These are phyloP conservation scores for Penicillium sp. DNA, from an alignment of 2,329 filamentous ascomycete species.

Conservation along the genomic window DNA sequence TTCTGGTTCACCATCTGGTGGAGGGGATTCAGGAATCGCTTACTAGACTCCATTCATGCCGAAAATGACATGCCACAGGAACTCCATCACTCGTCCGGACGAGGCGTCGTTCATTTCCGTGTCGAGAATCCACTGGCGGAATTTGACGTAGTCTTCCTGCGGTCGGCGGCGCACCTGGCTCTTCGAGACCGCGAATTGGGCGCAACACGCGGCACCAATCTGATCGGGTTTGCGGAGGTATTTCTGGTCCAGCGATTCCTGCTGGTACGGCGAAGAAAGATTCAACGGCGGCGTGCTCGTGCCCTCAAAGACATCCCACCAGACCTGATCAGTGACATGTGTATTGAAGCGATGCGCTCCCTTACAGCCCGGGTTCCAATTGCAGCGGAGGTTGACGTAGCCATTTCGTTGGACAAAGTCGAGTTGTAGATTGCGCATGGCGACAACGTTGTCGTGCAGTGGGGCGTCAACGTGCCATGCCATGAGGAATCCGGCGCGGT, in stretches of 20 bases:
- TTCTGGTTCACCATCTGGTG: background rate
- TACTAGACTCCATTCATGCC: slow-evolving; percentile 43
- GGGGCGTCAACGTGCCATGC: slow-evolving; percentile 60
- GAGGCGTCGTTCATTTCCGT: slow-evolving; percentile 55
- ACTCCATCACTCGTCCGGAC: slow-evolving; percentile 62
- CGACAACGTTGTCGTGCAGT: slow-evolving; percentile 54
- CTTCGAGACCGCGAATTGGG: slow-evolving; percentile 62
- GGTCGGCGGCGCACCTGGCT: slow-evolving; percentile 52
- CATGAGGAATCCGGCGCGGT: slow-evolving; percentile 47
- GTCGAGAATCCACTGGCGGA: slow-evolving; percentile 59
- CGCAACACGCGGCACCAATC: slow-evolving; percentile 61
- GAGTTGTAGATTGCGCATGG: slow-evolving; percentile 50
- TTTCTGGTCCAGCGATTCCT: slow-evolving; percentile 18
- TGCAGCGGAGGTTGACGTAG: slow-evolving; percentile 62
- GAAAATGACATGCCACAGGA: slow-evolving; percentile 62
- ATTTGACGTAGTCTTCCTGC: slow-evolving; percentile 54
- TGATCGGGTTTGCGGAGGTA: slow-evolving; percentile 46
- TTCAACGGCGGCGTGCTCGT: slow-evolving; percentile 39
- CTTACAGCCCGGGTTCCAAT: slow-evolving; percentile 56
- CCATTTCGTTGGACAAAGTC: slow-evolving; percentile 53
- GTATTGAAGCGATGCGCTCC: slow-evolving; percentile 32
- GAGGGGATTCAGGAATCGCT: slow-evolving; percentile 13
- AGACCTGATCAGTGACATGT: slow-evolving; percentile 39
- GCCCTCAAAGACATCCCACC: slow-evolving; percentile 39
- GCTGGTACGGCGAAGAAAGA: slow-evolving; percentile 15